These are phyloP conservation scores for Volvox africanus DNA, from an alignment of 139 green algal genomes.

Conservation along the genomic window DNA sequence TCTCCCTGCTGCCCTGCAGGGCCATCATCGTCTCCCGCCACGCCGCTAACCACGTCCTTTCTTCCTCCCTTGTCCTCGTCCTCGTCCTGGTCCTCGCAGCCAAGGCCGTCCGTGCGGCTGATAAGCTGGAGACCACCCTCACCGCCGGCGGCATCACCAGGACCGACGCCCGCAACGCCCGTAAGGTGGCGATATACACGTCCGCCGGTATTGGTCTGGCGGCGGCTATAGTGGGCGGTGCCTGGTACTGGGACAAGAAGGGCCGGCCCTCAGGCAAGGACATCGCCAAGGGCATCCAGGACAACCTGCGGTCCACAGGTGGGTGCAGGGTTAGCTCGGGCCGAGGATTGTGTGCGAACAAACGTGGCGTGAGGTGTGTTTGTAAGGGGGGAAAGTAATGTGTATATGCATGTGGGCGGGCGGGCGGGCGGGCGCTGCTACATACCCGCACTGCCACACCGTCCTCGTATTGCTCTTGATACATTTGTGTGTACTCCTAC, in stretches of 20 bases:
- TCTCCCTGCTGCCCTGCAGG: too few relatives aligned
- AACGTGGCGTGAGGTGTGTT: background rate
- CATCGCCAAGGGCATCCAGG: conserved; percentile 43
- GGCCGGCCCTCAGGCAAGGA: conserved; percentile 42
- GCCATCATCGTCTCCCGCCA: too few relatives aligned
- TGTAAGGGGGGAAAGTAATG: background rate
- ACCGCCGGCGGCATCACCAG: background rate
- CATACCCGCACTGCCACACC: too few relatives aligned
- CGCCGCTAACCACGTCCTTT: background rate
- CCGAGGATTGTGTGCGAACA: background rate
- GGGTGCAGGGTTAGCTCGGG: background rate
- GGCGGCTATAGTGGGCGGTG: conserved; percentile 19
- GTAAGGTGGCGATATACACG: conserved; percentile 20
- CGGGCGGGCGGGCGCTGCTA: too few relatives aligned
- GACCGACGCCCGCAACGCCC: background rate
- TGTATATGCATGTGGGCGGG: background rate
- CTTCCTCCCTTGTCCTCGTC: too few relatives aligned
- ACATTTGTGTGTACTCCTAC: too few relatives aligned
- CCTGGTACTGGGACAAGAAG: conserved; percentile 47
- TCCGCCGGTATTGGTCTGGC: conserved; percentile 10
- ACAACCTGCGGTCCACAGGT: conserved; percentile 34
- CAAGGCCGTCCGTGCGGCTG: conserved; percentile 21
- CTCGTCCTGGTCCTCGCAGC: conserved; percentile 3
- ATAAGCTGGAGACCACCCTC: conserved; percentile 5
- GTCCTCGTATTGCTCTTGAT: too few relatives aligned